Conservation (phyloP, 106 monocot genomes). For the Xerophyta viscosa region DNA sequence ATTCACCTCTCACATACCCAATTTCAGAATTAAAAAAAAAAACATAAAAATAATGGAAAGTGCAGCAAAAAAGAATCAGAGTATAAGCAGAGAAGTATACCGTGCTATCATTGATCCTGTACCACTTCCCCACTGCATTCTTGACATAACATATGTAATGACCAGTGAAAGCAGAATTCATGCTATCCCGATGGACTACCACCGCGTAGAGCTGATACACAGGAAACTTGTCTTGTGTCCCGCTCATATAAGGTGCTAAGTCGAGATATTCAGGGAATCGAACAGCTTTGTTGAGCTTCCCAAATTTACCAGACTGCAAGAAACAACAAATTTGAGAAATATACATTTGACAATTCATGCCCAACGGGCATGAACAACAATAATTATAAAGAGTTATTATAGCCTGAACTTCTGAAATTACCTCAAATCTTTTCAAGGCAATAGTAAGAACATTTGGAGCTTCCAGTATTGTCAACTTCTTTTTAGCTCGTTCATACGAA, state of each 20-base stretch:
- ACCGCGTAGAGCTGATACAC: constrained; percentile 83
- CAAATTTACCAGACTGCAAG: constrained; percentile 80
- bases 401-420: constrained; percentile 8
- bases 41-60: no score
- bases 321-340: background rate
- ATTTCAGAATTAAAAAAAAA: no score
- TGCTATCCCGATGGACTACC: constrained; percentile 67
- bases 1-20: no score
- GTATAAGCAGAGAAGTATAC: constrained; percentile 21
- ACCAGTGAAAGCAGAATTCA: constrained; percentile 85
- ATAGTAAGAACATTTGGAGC: constrained; percentile 75
- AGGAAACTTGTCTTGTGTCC: constrained; percentile 52
- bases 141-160: constrained; percentile 90
- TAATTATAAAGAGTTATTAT: no score
- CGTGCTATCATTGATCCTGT: constrained; percentile 64
- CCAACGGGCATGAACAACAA: no score
- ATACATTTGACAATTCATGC: no score
- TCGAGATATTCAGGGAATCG: constrained; percentile 61
- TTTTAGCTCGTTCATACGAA: constrained; percentile 58
- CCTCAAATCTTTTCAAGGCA: constrained; percentile 69
- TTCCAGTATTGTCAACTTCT: constrained; percentile 43
- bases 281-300: constrained; percentile 78
- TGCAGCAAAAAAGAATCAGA: no score
- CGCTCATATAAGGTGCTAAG: constrained; percentile 58
- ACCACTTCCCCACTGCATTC: constrained; percentile 55